A percentile compares a stretch with the other conserved stretches of the same genome.
Conservation (phyloP, 2,329 filamentous ascomycete genomes). For the Curvularia lunata region DNA sequence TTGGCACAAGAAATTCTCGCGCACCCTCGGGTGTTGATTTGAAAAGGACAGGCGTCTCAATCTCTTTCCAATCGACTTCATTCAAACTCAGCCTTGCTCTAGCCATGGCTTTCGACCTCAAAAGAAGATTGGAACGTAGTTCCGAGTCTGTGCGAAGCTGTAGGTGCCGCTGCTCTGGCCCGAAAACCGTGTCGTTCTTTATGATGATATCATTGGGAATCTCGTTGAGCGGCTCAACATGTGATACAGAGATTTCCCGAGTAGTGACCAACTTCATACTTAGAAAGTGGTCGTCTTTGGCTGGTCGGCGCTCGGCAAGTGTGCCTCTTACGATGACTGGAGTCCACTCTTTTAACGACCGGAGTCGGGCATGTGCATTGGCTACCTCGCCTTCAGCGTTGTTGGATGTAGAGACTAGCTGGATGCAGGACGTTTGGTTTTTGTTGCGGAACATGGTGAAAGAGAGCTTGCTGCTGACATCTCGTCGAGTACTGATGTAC, state of each 20-base stretch:
- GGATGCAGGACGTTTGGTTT: constrained; percentile 54
- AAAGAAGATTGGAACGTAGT: constrained; percentile 71
- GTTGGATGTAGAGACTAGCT: constrained; percentile 57
- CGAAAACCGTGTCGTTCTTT: constrained; percentile 74
- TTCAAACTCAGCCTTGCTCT: constrained; percentile 63
- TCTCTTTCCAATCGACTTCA: constrained; percentile 68
- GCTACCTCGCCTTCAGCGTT: constrained; percentile 26
- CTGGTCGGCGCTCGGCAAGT: constrained; percentile 51
- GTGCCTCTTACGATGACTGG: constrained; percentile 62
- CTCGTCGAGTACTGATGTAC: constrained; percentile 72
- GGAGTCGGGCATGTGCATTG: constrained; percentile 49
- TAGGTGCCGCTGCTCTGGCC: constrained; percentile 77
- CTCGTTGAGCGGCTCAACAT: constrained; percentile 71
- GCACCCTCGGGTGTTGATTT: constrained; percentile 97
- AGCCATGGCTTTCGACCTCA: constrained; percentile 68
- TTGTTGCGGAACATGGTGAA: constrained; percentile 68
- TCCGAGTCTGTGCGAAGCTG: constrained; percentile 78
- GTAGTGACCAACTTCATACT: constrained; percentile 44
- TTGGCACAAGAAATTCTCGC: constrained; percentile 91
- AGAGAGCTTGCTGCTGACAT: constrained; percentile 71
- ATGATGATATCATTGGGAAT: constrained; percentile 80
- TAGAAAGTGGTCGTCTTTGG: constrained; percentile 41
- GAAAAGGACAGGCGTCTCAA: constrained; percentile 94
- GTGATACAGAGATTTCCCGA: constrained; percentile 67
- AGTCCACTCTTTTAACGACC: constrained; percentile 56